Evolutionary conservation across 2,329 filamentous ascomycete genomes (phyloP).

Genomic region (Tricladium varicosporioides): DNA sequence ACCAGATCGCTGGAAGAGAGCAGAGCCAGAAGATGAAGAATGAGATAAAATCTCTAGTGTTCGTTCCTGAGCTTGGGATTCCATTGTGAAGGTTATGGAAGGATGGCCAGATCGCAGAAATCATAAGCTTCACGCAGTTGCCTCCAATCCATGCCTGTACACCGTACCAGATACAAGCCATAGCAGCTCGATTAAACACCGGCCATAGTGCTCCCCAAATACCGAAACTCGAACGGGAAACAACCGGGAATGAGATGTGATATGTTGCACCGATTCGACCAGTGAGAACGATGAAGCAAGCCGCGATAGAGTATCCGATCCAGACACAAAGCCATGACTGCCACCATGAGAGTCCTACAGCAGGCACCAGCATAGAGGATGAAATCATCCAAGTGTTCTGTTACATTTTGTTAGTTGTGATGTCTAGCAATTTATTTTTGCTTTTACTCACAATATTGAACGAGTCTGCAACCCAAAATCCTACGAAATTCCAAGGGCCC

Average conservation of each 20-base stretch:
- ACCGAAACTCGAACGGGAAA: constrained; percentile 75
- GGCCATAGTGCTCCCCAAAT: constrained; percentile 90
- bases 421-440: neutral
- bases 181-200: constrained; percentile 82
- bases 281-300: constrained; percentile 71
- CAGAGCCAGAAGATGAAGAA: constrained; percentile 86
- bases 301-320: constrained; percentile 79
- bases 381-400: constrained; percentile 92
- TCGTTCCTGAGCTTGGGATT: constrained; percentile 68
- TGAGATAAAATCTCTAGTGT: constrained; percentile 71
- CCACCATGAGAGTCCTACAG: constrained; percentile 77
- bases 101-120: constrained; percentile 73
- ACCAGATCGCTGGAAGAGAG: constrained; percentile 82
- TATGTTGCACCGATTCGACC: constrained; percentile 84
- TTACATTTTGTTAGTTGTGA: constrained; percentile 21
- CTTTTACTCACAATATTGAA: constrained; percentile 66
- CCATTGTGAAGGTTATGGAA: constrained; percentile 63
- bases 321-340: constrained; percentile 88
- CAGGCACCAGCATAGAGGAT: constrained; percentile 70
- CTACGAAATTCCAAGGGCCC: constrained; percentile 84
- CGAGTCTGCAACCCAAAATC: constrained; percentile 81
- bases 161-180: constrained; percentile 81
- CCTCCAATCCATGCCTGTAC: constrained; percentile 85
- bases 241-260: constrained; percentile 86
- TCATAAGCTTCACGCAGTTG: constrained; percentile 85